Evolutionary conservation across 495 filamentous ascomycete genomes (phyloP).

Genomic region (Tuber microsphaerosporum): DNA sequence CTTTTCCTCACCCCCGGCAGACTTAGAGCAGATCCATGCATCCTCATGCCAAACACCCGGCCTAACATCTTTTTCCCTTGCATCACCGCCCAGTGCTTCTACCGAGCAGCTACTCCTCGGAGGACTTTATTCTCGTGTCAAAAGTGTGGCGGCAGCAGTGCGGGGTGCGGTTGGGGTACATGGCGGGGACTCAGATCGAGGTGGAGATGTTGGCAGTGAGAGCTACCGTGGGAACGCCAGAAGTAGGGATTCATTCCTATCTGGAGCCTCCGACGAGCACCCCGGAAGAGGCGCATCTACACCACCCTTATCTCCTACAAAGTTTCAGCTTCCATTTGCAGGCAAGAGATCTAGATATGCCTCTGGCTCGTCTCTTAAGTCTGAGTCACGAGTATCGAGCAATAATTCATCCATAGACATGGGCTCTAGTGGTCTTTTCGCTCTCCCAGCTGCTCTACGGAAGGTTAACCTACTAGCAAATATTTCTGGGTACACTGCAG

Average conservation of each 20-base stretch:
- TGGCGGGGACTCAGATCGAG: constrained; percentile 15
- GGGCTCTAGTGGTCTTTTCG: constrained; percentile 29
- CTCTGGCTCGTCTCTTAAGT: constrained; percentile 25
- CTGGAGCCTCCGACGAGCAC: constrained; percentile 25
- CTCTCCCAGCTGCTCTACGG: constrained; percentile 30
- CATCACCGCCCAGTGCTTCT: constrained; percentile 33
- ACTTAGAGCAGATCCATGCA: constrained; percentile 41
- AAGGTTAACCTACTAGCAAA: constrained; percentile 36
- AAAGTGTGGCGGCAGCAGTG: constrained; percentile 37
- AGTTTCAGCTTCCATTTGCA: constrained; percentile 12
- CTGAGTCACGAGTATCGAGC: constrained; percentile 33
- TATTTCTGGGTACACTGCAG: constrained; percentile 25
- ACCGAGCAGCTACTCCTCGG: constrained; percentile 36
- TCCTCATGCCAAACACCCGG: constrained; percentile 40
- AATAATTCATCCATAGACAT: constrained; percentile 33
- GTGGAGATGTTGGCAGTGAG: constrained; percentile 34
- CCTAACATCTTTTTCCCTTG: constrained; percentile 40
- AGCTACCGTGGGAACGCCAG: constrained; percentile 31
- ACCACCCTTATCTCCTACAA: constrained; percentile 31
- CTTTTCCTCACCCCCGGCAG: constrained; percentile 35
- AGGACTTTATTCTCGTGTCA: constrained; percentile 40
- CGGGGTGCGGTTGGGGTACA: constrained; percentile 36
- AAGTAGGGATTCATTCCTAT: constrained; percentile 39
- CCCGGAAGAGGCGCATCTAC: constrained; percentile 11
- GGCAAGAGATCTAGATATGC: constrained; percentile 27